phyloP scores from a whole-genome alignment of 345 rosid species.

The Eucalyptus urophylla region DNA sequence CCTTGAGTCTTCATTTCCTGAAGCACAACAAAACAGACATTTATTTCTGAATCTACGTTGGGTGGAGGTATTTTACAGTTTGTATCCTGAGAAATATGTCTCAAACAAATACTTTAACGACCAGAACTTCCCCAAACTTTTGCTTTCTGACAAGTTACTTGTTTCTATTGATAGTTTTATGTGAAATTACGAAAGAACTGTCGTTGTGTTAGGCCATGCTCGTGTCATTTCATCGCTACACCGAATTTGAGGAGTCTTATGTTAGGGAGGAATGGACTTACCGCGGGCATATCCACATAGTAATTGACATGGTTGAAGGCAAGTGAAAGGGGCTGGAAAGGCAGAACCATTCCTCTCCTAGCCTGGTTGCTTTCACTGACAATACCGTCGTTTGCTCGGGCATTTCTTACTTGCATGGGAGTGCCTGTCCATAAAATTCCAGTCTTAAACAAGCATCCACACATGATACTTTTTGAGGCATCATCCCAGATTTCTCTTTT shows the following conservation, averaged over 20 bases:
- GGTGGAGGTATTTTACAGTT: neutral
- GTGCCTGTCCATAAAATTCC: neutral
- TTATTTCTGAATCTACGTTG: neutral
- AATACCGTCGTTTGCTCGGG: neutral
- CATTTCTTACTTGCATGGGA: neutral
- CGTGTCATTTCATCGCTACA: neutral
- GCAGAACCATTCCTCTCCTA: slow-evolving; percentile 29
- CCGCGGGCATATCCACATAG: slow-evolving; percentile 26
- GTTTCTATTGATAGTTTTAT: neutral
- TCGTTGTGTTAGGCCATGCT: slow-evolving; percentile 6
- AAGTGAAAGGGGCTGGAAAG: slow-evolving; percentile 25
- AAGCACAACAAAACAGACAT: neutral
- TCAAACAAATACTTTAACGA: neutral
- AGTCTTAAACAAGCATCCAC: neutral
- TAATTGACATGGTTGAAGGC: slow-evolving; percentile 19
- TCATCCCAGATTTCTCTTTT: neutral
- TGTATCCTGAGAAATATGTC: neutral
- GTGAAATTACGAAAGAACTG: slow-evolving; percentile 14
- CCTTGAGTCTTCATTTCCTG: slow-evolving; percentile 38
- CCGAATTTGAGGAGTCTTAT: neutral
- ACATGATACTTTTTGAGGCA: neutral
- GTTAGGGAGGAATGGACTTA: neutral
- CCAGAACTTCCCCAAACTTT: neutral
- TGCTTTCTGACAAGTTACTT: neutral
- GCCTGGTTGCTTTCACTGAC: neutral